A percentile compares a stretch with the other conserved stretches of the same genome.
Evolutionary conservation across 306 rosid genomes (phyloP).

Genomic region (Dryas alaskensis): DNA sequence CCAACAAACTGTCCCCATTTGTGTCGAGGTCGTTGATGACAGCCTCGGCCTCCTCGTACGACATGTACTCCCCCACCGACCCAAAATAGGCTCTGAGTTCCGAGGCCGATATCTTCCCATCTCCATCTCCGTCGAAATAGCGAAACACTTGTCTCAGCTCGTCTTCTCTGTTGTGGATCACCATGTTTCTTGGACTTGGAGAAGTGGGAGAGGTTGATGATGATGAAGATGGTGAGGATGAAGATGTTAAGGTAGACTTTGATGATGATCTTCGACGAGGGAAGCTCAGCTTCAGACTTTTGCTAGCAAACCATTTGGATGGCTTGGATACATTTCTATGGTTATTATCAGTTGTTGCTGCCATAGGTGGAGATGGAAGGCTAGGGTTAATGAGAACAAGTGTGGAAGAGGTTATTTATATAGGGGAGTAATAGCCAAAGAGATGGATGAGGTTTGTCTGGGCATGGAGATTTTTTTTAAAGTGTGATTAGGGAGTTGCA

Average conservation of each 20-base stretch:
- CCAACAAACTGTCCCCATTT: constrained; percentile 52
- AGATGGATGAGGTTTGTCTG: no score
- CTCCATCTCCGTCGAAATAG: constrained; percentile 53
- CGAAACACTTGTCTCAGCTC: constrained; percentile 49
- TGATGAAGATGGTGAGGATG: not conserved
- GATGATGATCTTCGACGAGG: constrained; percentile 24
- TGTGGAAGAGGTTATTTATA: no score
- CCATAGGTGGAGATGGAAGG: constrained; percentile 25
- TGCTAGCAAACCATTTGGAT: constrained; percentile 64
- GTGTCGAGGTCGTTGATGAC: constrained; percentile 57
- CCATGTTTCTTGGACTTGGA: no score
- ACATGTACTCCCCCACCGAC: constrained; percentile 62
- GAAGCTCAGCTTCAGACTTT: constrained; percentile 35
- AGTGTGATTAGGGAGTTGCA: constrained; percentile 2
- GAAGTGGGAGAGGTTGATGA: no score
- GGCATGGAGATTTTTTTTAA: not conserved
- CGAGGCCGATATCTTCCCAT: constrained; percentile 59
- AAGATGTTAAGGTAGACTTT: not conserved
- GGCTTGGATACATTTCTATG: constrained; percentile 29
- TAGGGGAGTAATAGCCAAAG: no score
- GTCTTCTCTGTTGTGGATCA: constrained; percentile 24
- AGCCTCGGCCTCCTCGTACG: constrained; percentile 52
- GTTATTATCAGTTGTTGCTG: constrained; percentile 11
- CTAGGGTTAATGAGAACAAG: no score
- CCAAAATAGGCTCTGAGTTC: constrained; percentile 64